Base-by-base conservation (phyloP, 371 early-diverging fungal genomes). In the Nematocida ausubeli region DNA sequence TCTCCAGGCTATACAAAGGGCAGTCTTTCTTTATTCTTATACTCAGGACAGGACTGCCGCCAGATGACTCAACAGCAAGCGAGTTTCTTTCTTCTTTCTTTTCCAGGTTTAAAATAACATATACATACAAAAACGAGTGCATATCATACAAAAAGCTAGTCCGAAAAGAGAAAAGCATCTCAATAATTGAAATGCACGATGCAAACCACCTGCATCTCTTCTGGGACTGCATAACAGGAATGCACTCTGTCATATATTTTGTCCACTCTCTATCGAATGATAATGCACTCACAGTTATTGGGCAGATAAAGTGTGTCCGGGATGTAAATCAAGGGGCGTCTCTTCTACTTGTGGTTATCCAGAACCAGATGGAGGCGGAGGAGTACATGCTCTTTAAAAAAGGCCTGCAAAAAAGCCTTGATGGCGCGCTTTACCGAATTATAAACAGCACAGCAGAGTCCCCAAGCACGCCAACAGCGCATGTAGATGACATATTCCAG, bases 201-300 rank as follows among this genome's bases (percentile, higher is more conserved):
- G 19, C 44, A 51, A 28, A 49, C 51, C 22, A 51, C 28, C 7
- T 7, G 2, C 35, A 66, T 12, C 42, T 66, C 14, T 75, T 75
- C 52, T 75, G 78, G 78, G 78, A 75, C 78, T 75, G 78, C 56
- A 28, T 75, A 14, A 4, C 80, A 34, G 49, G 49, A 6, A 75
- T 75, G 78, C 37, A 75, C 49, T 34, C 16, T 2, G 56, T 75
- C 7, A 42, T 67, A 3, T 75, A 75, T 35, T 75, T 65, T 39
- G 54, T 66, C 14, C 50, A 57, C 26, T 24, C 12, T 0, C 30
- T 72, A 6, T 12, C 39, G n/a, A 16, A 39, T 12, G 37, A 52
- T 40, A 66, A 37, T 2, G 50, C 34, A 19, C 26, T 37, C 4
- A 30, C 9, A 56, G 65, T 66, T 7, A 35, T 75, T 19, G 55